Evolutionary conservation across 1,284 basidiomycete species (phyloP).

Genomic region (Hemileia vastatrix): DNA sequence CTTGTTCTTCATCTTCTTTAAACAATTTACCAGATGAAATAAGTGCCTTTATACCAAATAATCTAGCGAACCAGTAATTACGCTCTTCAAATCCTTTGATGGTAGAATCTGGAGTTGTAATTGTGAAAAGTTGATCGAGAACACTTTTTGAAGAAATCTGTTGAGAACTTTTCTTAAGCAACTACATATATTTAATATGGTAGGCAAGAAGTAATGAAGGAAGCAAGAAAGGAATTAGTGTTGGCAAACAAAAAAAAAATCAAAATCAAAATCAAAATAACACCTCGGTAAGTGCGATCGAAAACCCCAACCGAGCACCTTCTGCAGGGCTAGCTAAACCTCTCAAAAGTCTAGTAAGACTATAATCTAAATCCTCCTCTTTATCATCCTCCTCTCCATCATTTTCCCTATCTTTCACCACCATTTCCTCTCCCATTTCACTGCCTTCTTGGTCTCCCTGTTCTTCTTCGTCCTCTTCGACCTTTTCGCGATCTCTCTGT

Average conservation of each 20-base stretch:
- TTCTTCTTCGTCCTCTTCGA: neutral
- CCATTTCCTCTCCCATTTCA: too few relatives aligned
- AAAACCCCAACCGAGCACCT: constrained; percentile 41
- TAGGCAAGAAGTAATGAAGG: neutral
- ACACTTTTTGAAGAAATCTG: constrained; percentile 32
- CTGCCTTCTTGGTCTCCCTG: too few relatives aligned
- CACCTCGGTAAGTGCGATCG: constrained; percentile 39
- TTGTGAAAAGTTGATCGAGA: constrained; percentile 34
- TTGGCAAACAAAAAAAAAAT: neutral
- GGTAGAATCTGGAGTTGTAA: constrained; percentile 30
- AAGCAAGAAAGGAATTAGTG: neutral
- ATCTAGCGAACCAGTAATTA: constrained; percentile 40
- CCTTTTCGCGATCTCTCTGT: neutral
- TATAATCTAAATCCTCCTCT: constrained; percentile 35
- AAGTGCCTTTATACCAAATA: constrained; percentile 41
- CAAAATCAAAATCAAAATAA: neutral
- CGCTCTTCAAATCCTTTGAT: constrained; percentile 39
- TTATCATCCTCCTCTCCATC: too few relatives aligned
- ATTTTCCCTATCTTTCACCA: too few relatives aligned
- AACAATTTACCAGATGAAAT: constrained; percentile 36
- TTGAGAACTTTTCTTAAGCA: constrained; percentile 29
- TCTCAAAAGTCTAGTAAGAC: constrained; percentile 40
- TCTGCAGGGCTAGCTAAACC: constrained; percentile 43
- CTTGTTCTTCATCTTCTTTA: neutral
- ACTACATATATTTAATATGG: constrained; percentile 8